These are phyloP conservation scores for Paracorniculantispora psalliotae DNA, from an alignment of 2,329 filamentous ascomycete species.

Conservation along the genomic window DNA sequence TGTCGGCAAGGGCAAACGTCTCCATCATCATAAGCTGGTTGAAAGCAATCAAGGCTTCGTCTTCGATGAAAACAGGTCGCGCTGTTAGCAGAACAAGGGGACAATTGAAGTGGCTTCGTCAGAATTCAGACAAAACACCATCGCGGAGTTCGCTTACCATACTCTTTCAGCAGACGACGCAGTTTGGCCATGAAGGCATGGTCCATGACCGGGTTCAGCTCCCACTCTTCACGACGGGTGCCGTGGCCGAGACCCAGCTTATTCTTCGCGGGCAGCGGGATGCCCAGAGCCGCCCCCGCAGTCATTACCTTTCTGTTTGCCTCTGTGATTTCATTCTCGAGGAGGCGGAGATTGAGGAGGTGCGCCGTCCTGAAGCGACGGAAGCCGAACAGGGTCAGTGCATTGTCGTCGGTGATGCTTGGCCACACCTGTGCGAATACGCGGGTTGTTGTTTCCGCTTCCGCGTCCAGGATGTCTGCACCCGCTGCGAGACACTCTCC, in stretches of 20 bases:
- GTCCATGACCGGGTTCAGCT: conserved; percentile 4
- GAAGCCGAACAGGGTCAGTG: conserved; percentile 24
- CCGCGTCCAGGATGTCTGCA: too few relatives aligned
- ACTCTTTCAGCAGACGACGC: conserved; percentile 18
- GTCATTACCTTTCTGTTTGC: conserved; percentile 29
- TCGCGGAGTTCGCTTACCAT: conserved; percentile 14
- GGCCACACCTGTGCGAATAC: conserved; percentile 15
- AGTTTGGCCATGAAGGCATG: conserved; percentile 2
- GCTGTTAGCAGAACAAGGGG: not conserved
- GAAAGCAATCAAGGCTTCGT: conserved; percentile 21
- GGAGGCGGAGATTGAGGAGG: conserved; percentile 28
- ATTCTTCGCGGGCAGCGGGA: conserved; percentile 19
- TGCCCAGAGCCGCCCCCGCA: conserved; percentile 24
- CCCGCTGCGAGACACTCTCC: too few relatives aligned
- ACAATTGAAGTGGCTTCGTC: too few relatives aligned
- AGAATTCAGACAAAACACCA: not conserved
- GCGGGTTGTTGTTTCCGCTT: too few relatives aligned
- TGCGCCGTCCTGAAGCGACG: conserved; percentile 28
- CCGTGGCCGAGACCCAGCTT: conserved; percentile 23
- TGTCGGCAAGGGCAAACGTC: conserved; percentile 19
- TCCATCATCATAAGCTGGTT: conserved; percentile 24
- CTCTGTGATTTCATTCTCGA: conserved; percentile 28
- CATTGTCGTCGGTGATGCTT: conserved; percentile 22
- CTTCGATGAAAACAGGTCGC: conserved; percentile 5
- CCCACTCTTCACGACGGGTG: conserved; percentile 18